phyloP scores from a whole-genome alignment of 2,329 filamentous ascomycete genomes.

The Rosellinia necatrix region DNA sequence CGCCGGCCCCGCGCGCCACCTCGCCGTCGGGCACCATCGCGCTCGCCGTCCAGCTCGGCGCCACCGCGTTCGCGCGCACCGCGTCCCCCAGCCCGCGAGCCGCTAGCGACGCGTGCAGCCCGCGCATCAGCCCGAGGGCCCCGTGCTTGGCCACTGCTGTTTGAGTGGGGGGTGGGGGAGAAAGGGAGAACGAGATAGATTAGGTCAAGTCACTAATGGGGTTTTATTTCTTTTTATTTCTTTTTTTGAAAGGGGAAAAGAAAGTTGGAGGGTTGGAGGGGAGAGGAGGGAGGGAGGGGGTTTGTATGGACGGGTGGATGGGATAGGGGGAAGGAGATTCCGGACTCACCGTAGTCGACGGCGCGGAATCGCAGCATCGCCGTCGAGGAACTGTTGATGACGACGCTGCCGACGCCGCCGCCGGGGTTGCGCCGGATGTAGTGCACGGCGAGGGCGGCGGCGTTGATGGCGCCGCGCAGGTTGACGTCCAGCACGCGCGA shows the following conservation, averaged over 20 bases:
- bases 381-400: constrained; percentile 57
- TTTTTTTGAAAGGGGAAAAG: too few species aligned
- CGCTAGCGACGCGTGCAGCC: constrained; percentile 47
- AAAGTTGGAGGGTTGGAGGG: too few species aligned
- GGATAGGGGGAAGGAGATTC: too few species aligned
- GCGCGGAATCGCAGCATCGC: constrained; percentile 55
- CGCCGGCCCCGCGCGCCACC: constrained; percentile 52
- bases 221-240: too few species aligned
- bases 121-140: constrained; percentile 57
- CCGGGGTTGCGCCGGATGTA: constrained; percentile 53
- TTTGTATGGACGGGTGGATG: too few species aligned
- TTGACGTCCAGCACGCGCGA: constrained; percentile 53
- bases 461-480: constrained; percentile 55
- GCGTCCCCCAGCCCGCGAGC: constrained; percentile 48
- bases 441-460: constrained; percentile 52
- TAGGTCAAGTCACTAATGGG: too few species aligned
- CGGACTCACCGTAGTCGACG: constrained; percentile 56
- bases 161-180: too few species aligned
- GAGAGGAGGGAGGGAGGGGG: too few species aligned
- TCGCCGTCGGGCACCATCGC: constrained; percentile 30
- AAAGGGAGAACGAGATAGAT: too few species aligned
- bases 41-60: constrained; percentile 60
- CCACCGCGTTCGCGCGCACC: constrained; percentile 60
- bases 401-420: constrained; percentile 57
- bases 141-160: constrained; percentile 58